These are phyloP conservation scores for Ambrosiella xylebori DNA, from an alignment of 2,329 filamentous ascomycete species.

Conservation along the genomic window DNA sequence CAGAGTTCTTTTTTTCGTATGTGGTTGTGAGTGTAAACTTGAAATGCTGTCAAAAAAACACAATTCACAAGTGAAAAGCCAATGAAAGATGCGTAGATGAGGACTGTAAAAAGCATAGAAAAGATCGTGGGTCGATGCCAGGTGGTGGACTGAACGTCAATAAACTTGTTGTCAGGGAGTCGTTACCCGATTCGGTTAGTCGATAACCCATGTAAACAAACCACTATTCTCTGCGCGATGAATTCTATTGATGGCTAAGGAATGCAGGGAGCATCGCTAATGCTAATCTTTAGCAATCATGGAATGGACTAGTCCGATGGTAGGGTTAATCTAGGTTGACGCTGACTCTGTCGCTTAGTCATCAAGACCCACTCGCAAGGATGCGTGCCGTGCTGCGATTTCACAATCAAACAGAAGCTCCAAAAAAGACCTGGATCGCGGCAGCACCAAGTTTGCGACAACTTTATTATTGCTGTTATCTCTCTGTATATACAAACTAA, in stretches of 20 bases:
- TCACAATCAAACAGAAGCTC: too few relatives aligned
- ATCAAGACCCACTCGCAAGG: too few relatives aligned
- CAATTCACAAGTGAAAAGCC: neutral
- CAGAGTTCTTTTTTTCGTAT: neutral
- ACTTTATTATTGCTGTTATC: too few relatives aligned
- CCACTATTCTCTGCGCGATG: neutral
- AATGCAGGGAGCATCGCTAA: neutral
- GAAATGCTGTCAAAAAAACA: neutral
- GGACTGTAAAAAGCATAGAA: neutral
- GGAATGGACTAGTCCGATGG: neutral
- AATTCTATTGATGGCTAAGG: neutral
- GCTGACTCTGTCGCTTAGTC: neutral
- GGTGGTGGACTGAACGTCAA: neutral
- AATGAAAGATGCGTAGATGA: neutral
- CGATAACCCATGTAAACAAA: neutral
- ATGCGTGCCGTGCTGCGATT: too few relatives aligned
- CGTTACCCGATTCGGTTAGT: neutral
- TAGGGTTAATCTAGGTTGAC: neutral
- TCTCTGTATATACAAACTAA: too few relatives aligned
- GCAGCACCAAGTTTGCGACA: too few relatives aligned
- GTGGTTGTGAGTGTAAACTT: neutral
- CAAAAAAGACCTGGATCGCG: too few relatives aligned
- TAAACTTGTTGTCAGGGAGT: neutral
- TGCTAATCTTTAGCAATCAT: too few relatives aligned
- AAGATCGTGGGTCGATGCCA: neutral